phyloP scores from a whole-genome alignment of 2,329 filamentous ascomycete species.

The Ceratocystis cacaofunesta region DNA sequence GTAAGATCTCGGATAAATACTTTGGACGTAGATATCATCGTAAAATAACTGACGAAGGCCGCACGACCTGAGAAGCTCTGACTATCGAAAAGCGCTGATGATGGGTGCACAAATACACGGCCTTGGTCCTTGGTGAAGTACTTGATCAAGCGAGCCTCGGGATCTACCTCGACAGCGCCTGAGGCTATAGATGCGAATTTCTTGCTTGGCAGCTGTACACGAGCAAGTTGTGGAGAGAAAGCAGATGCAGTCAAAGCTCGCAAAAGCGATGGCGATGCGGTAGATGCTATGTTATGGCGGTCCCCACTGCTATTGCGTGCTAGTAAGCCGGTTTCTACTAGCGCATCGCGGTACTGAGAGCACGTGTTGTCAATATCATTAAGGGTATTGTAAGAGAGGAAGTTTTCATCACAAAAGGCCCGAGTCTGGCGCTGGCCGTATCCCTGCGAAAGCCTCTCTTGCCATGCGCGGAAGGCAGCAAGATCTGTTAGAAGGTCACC shows the following conservation, averaged over 20 bases:
- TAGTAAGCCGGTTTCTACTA: conserved; percentile 75
- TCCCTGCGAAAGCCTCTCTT: conserved; percentile 45
- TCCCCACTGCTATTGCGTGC: conserved; percentile 26
- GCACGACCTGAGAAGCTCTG: conserved; percentile 63
- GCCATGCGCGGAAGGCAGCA: conserved; percentile 71
- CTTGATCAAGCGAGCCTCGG: conserved; percentile 80
- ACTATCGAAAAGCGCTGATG: conserved; percentile 69
- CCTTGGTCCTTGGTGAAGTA: conserved; percentile 80
- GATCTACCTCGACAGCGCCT: conserved; percentile 83
- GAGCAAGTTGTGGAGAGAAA: conserved; percentile 73
- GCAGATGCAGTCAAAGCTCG: conserved; percentile 58
- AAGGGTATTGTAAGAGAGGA: conserved; percentile 68
- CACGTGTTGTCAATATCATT: conserved; percentile 79
- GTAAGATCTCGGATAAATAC: conserved; percentile 84
- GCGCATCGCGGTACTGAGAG: conserved; percentile 68
- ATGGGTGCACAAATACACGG: conserved; percentile 84
- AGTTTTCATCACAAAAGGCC: conserved; percentile 71
- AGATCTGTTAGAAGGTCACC: conserved; percentile 85
- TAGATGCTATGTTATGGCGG: conserved; percentile 19
- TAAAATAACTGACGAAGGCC: conserved; percentile 77
- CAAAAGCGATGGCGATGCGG: conserved; percentile 33
- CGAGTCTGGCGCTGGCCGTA: conserved; percentile 48
- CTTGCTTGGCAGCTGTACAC: conserved; percentile 88
- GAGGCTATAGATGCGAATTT: conserved; percentile 81
- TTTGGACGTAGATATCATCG: conserved; percentile 81